These are phyloP conservation scores for Talaromyces albobiverticillius DNA, from an alignment of 2,329 filamentous ascomycete genomes.

Conservation along the genomic window DNA sequence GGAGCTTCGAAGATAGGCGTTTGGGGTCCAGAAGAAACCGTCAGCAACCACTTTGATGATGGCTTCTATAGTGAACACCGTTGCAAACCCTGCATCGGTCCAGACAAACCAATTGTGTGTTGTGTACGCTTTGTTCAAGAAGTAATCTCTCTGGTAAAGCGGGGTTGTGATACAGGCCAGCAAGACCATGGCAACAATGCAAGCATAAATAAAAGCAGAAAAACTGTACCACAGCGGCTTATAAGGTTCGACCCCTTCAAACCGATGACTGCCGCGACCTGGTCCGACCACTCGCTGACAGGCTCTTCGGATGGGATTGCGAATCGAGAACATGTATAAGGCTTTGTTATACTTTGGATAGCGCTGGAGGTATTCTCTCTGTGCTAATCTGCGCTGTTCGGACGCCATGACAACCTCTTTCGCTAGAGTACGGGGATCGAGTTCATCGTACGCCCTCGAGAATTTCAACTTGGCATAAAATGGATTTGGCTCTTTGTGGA, in stretches of 20 bases:
- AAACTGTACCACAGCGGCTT: constrained; percentile 89
- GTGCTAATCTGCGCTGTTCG: constrained; percentile 77
- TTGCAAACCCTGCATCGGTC: constrained; percentile 84
- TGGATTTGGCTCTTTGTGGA: constrained; percentile 78
- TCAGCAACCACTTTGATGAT: constrained; percentile 91
- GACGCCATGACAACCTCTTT: constrained; percentile 83
- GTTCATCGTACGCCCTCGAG: constrained; percentile 67
- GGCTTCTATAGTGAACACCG: constrained; percentile 82
- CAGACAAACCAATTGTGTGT: constrained; percentile 89
- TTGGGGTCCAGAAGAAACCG: constrained; percentile 93
- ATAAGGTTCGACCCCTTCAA: constrained; percentile 86
- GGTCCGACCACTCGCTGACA: constrained; percentile 92
- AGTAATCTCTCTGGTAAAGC: constrained; percentile 87
- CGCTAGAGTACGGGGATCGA: constrained; percentile 85
- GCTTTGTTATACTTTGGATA: constrained; percentile 93
- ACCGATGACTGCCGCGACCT: constrained; percentile 78
- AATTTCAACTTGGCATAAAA: constrained; percentile 84
- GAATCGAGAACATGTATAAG: constrained; percentile 78
- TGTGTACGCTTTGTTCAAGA: constrained; percentile 58
- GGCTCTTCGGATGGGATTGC: constrained; percentile 72
- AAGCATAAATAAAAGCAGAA: constrained; percentile 88
- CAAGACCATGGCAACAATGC: constrained; percentile 96
- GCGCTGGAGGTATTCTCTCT: constrained; percentile 82
- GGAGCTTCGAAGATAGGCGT: constrained; percentile 92
- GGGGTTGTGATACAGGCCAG: constrained; percentile 93